Base-by-base conservation (phyloP, 768 basidiomycete genomes). In the Mycena vulgaris region DNA sequence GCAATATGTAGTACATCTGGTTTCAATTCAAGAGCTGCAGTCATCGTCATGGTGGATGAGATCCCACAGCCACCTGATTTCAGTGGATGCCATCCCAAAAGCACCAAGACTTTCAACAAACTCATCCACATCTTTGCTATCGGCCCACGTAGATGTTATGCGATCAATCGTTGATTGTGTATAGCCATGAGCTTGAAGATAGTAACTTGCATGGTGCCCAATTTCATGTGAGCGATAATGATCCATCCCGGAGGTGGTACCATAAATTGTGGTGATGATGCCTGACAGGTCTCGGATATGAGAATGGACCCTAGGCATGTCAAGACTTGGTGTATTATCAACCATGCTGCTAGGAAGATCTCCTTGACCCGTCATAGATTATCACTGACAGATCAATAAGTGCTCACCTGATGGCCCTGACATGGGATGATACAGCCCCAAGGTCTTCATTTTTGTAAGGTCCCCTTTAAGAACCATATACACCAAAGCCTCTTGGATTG, bases 401-500 rank as follows among this genome's bases (percentile, higher is more conserved):
- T n/a, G n/a, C n/a, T n/a, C n/a, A n/a, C n/a, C n/a, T n/a, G n/a
- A n/a, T n/a, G n/a, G n/a, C n/a, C n/a, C n/a, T n/a, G 17, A 17
- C 14, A 10, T 42, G 40, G 40, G 17, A 42, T 42, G 8, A 45
- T 21, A 25, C 21, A 57, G 13, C 1, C 45, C 45, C 27, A 55
- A 48, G 1, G 13, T 13, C 19, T 27, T 5, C 63, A 65, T 65
- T 35, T 47, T 31, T 1, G 19, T 5, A 2, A 42, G n/a, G 27
- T 65, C 45, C 16, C 63, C 63, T 23, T 49, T 65, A 1, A 65
- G 55, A 6, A 65, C 45, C 63, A 65, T 65, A 23, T 65, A 65
- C 2, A 65, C 55, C 17, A 65, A 8, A 0, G 63, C 63, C 31
- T 65, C 53, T 11, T 65, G 47, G 5, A 65, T 48, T 25, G 45